phyloP scores from a whole-genome alignment of 148 eudicot genomes.

The Agrostemma githago region DNA sequence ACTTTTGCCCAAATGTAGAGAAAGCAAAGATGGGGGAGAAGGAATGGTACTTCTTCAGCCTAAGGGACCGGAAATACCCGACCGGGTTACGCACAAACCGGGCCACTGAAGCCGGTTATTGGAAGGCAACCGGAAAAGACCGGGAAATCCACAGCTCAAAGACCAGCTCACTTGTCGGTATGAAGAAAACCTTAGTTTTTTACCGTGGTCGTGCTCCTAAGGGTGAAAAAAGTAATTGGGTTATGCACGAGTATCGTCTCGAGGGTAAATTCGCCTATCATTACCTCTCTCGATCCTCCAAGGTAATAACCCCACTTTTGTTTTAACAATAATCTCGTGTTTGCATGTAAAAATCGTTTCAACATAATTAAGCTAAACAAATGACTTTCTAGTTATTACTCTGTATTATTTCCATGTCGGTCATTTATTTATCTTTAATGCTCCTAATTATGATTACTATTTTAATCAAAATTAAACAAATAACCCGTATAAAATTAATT shows the following conservation, averaged over 20 bases:
- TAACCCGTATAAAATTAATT: too few relatives aligned
- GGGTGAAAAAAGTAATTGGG: constrained; percentile 94
- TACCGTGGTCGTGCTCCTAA: constrained; percentile 92
- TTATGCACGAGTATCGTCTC: constrained; percentile 93
- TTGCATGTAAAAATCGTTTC: too few relatives aligned
- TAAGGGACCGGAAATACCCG: constrained; percentile 87
- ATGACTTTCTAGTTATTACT: too few relatives aligned
- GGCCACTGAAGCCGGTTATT: constrained; percentile 88
- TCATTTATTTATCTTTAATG: too few relatives aligned
- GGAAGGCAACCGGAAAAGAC: constrained; percentile 99
- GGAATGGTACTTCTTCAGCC: constrained; percentile 94
- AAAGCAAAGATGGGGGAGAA: constrained; percentile 97
- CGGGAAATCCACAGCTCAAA: constrained; percentile 83
- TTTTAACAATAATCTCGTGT: too few relatives aligned
- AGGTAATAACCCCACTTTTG: too few relatives aligned
- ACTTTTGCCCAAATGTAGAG: constrained; percentile 21
- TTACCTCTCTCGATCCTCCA: constrained; percentile 67
- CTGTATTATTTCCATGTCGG: too few relatives aligned
- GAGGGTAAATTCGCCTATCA: constrained; percentile 95
- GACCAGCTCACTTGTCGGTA: constrained; percentile 66
- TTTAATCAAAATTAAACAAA: too few relatives aligned
- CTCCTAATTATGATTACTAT: too few relatives aligned
- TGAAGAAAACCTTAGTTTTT: constrained; percentile 98
- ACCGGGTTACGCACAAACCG: constrained; percentile 84
- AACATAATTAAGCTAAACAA: too few relatives aligned